Evolutionary conservation across 2,329 filamentous ascomycete genomes (phyloP).

Genomic region (Cladosporium sp.): DNA sequence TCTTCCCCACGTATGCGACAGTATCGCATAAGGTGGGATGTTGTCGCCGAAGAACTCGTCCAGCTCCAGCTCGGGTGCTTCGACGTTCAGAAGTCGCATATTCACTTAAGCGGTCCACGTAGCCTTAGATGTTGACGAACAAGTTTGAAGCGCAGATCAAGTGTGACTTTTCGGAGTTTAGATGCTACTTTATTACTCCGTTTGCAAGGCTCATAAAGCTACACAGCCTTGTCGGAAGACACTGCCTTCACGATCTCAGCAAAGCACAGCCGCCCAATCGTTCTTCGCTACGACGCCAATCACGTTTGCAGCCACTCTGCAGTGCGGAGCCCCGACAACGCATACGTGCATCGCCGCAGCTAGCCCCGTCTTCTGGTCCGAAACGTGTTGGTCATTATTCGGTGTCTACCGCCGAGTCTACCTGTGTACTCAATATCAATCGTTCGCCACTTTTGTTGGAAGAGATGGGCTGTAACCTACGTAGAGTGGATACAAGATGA

Average conservation of each 20-base stretch:
- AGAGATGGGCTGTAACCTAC: too few species aligned
- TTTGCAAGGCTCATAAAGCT: too few species aligned
- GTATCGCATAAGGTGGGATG: background rate
- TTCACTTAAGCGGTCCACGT: background rate
- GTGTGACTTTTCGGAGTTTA: background rate
- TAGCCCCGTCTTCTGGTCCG: too few species aligned
- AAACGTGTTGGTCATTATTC: too few species aligned
- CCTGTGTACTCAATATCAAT: too few species aligned
- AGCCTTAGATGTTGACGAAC: background rate
- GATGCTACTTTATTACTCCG: background rate
- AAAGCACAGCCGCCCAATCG: background rate
- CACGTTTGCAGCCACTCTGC: background rate
- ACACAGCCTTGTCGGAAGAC: background rate
- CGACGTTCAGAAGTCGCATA: background rate
- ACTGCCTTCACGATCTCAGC: background rate
- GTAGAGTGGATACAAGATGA: too few species aligned
- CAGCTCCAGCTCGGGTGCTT: background rate
- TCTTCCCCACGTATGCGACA: conserved; percentile 9
- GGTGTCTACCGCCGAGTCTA: too few species aligned
- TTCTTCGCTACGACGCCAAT: background rate
- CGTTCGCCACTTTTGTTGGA: too few species aligned
- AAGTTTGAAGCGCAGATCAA: too few species aligned
- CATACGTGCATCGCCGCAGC: background rate
- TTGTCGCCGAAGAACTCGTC: conserved; percentile 1
- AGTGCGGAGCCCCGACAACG: background rate